Conservation (phyloP, 2,329 filamentous ascomycete species). For the Neofusicoccum sp. region DNA sequence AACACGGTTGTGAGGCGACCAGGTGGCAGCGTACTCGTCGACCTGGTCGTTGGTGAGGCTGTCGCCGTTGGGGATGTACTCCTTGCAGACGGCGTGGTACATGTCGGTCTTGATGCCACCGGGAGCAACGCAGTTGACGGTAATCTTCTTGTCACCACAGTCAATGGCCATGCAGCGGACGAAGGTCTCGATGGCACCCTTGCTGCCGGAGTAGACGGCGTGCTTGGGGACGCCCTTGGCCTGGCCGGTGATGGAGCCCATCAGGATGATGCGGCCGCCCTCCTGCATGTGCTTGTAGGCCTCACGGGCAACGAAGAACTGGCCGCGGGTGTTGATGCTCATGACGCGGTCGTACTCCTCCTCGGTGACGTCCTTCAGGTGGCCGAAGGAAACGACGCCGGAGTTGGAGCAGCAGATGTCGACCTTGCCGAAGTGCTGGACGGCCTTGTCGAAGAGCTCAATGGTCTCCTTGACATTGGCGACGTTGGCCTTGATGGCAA, state of each 20-base stretch:
- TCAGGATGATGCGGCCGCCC: constrained; percentile 57
- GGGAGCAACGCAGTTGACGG: constrained; percentile 63
- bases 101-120: constrained; percentile 60
- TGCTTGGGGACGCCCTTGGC: constrained; percentile 59
- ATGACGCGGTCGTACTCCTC: constrained; percentile 63
- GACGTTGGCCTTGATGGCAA: constrained; percentile 69
- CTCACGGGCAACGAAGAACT: constrained; percentile 64
- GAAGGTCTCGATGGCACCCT: constrained; percentile 59
- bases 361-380: constrained; percentile 57
- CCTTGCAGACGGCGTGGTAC: constrained; percentile 65
- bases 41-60: constrained; percentile 60
- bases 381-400: constrained; percentile 58
- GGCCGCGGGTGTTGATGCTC: constrained; percentile 63
- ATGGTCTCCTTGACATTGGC: constrained; percentile 65
- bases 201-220: constrained; percentile 56
- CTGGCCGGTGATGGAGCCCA: constrained; percentile 61
- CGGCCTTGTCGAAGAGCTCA: constrained; percentile 64
- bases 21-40: constrained; percentile 64
- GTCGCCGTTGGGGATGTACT: constrained; percentile 63
- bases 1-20: constrained; percentile 66
- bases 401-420: constrained; percentile 73
- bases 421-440: constrained; percentile 64
- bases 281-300: constrained; percentile 57
- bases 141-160: constrained; percentile 58
- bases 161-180: constrained; percentile 58